These are phyloP conservation scores for Lactarius evosmus DNA, from an alignment of 768 basidiomycete species.

Conservation along the genomic window DNA sequence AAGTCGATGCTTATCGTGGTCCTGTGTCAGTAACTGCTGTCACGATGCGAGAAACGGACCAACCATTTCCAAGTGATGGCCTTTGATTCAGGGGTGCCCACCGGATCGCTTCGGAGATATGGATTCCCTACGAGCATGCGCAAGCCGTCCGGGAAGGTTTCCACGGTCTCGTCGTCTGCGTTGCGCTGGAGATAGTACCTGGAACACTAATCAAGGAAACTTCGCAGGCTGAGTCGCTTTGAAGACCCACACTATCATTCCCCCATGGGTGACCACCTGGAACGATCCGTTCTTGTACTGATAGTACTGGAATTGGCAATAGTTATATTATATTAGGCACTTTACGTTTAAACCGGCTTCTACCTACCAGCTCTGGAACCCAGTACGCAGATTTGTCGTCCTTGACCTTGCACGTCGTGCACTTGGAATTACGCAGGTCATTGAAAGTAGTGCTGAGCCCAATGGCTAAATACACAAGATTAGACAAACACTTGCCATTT, in stretches of 20 bases:
- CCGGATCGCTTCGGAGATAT: slow-evolving; percentile 29
- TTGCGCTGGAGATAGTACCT: slow-evolving; percentile 27
- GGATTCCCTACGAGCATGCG: slow-evolving; percentile 33
- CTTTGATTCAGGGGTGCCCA: slow-evolving; percentile 15
- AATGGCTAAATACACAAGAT: slow-evolving; percentile 9
- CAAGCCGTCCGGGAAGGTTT: slow-evolving; percentile 30
- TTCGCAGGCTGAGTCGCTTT: background rate
- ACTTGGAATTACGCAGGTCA: slow-evolving; percentile 7
- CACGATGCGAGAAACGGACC: slow-evolving; percentile 17
- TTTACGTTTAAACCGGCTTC: background rate
- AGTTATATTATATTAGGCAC: background rate
- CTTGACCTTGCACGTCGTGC: slow-evolving; percentile 24
- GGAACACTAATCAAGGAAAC: background rate
- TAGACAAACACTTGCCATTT: background rate
- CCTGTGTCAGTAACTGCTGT: background rate
- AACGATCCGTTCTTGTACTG: slow-evolving; percentile 12
- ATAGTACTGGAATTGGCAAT: slow-evolving; percentile 12
- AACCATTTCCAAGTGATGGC: slow-evolving; percentile 32
- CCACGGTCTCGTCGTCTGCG: background rate
- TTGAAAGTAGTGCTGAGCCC: slow-evolving; percentile 6
- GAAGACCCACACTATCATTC: slow-evolving; percentile 17
- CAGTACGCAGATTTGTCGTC: slow-evolving; percentile 25
- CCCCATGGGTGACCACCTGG: slow-evolving; percentile 11
- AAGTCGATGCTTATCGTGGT: slow-evolving; percentile 11
- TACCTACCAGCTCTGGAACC: slow-evolving; percentile 18